Evolutionary conservation across 169 alveolate genomes (phyloP).

Genomic region (Cystoisospora suis): DNA sequence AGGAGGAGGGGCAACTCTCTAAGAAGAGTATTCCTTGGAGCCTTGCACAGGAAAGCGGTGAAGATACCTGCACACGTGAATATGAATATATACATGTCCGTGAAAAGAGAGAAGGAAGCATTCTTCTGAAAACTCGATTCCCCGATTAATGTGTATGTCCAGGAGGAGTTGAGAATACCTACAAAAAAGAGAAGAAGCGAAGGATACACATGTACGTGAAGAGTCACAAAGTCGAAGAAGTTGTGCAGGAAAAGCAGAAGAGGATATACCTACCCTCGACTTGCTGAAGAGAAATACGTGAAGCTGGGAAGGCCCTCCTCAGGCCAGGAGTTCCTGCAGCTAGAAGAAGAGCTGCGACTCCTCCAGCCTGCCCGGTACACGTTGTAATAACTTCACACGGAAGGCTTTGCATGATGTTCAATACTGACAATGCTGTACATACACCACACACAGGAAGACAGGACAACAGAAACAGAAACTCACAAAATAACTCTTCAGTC

Average conservation of each 20-base stretch:
- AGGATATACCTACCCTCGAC: not conserved
- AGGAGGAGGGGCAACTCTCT: too few relatives aligned
- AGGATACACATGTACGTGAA: not conserved
- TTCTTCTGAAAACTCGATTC: not conserved
- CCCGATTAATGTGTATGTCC: too few relatives aligned
- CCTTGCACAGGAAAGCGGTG: too few relatives aligned
- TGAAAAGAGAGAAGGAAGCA: not conserved
- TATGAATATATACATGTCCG: not conserved
- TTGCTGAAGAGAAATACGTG: not conserved
- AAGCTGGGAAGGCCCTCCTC: not conserved
- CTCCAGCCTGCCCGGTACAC: constrained; percentile 13
- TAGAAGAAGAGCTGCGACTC: constrained; percentile 17
- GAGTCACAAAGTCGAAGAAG: not conserved
- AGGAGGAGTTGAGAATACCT: too few relatives aligned
- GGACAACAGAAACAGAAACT: not conserved
- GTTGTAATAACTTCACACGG: constrained; percentile 14
- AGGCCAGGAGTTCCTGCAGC: constrained; percentile 26
- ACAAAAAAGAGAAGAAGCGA: not conserved
- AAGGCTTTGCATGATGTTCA: not conserved
- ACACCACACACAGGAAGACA: not conserved
- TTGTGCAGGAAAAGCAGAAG: too few relatives aligned
- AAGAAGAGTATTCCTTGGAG: too few relatives aligned
- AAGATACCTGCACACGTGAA: too few relatives aligned
- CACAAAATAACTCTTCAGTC: not conserved
- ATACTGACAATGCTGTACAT: not conserved